Evolutionary conservation across 2,329 filamentous ascomycete species (phyloP).

Genomic region (Pyricularia sp.): DNA sequence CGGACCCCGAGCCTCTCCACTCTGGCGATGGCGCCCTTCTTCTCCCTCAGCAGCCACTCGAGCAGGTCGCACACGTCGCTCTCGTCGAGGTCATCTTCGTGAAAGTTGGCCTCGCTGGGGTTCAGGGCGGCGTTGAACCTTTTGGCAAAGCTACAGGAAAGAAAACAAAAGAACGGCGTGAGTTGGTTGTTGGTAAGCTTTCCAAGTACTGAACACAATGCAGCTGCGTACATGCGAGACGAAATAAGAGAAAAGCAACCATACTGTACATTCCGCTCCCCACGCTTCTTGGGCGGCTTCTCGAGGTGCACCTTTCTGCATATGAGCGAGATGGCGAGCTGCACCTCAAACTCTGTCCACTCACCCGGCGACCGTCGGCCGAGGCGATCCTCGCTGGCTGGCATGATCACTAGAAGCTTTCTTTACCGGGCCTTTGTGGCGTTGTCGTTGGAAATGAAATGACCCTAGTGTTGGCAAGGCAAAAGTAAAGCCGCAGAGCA

Average conservation of each 20-base stretch:
- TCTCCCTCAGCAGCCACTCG: constrained; percentile 12
- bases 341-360: constrained; percentile 16
- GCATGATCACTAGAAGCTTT: not conserved
- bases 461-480: not conserved
- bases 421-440: not conserved
- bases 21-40: constrained; percentile 15
- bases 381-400: not conserved
- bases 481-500: too few relatives aligned
- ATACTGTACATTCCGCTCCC: not conserved
- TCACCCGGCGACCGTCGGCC: not conserved
- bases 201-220: too few relatives aligned
- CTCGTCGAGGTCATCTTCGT: constrained; percentile 12
- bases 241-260: not conserved
- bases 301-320: constrained; percentile 13
- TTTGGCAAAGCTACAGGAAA: constrained; percentile 15
- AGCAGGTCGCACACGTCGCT: constrained; percentile 18
- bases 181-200: too few relatives aligned
- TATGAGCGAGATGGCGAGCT: constrained; percentile 19
- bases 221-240: too few relatives aligned
- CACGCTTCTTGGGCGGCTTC: not conserved
- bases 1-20: constrained; percentile 15
- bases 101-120: constrained; percentile 7
- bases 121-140: constrained; percentile 20
- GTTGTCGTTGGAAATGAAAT: not conserved
- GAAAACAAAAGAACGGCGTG: too few relatives aligned